A percentile compares a stretch with the other conserved stretches of the same genome.
These are phyloP conservation scores for Chiua virens DNA, from an alignment of 768 basidiomycete genomes.

Conservation along the genomic window DNA sequence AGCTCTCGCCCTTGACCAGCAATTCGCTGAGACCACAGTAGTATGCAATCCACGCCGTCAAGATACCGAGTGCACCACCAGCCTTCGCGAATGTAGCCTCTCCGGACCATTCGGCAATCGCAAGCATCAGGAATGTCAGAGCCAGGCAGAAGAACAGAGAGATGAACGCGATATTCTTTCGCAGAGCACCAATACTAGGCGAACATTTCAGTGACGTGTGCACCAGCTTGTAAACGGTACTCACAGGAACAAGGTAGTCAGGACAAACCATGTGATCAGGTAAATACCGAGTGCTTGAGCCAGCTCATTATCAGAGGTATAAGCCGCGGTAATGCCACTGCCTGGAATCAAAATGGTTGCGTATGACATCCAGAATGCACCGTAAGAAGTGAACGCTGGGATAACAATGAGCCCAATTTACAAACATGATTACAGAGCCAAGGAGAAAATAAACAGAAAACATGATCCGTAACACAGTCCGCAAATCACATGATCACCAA, in stretches of 20 bases:
- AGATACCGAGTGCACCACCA: slow-evolving; percentile 45
- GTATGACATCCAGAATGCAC: slow-evolving; percentile 88
- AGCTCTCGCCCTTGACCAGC: slow-evolving; percentile 37
- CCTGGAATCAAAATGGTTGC: slow-evolving; percentile 71
- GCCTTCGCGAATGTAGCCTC: slow-evolving; percentile 30
- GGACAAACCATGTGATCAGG: slow-evolving; percentile 69
- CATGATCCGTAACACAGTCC: too few relatives aligned
- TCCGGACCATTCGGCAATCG: slow-evolving; percentile 37
- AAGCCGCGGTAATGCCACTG: slow-evolving; percentile 60
- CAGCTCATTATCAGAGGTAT: slow-evolving; percentile 40
- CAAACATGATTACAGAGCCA: not conserved
- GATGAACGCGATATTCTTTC: slow-evolving; percentile 49
- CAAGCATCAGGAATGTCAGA: slow-evolving; percentile 52
- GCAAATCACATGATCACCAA: too few relatives aligned
- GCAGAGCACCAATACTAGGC: slow-evolving; percentile 46
- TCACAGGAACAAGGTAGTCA: slow-evolving; percentile 70
- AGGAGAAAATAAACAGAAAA: too few relatives aligned
- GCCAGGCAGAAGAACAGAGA: slow-evolving; percentile 53
- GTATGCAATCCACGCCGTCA: slow-evolving; percentile 49
- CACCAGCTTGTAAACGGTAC: slow-evolving; percentile 13
- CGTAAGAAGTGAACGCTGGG: slow-evolving; percentile 77
- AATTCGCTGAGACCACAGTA: slow-evolving; percentile 45
- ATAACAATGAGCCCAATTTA: not conserved
- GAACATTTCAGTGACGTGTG: not conserved
- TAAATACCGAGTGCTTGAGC: slow-evolving; percentile 69